phyloP scores from a whole-genome alignment of 2,329 filamentous ascomycete genomes.

The Stemphylium beticola region DNA sequence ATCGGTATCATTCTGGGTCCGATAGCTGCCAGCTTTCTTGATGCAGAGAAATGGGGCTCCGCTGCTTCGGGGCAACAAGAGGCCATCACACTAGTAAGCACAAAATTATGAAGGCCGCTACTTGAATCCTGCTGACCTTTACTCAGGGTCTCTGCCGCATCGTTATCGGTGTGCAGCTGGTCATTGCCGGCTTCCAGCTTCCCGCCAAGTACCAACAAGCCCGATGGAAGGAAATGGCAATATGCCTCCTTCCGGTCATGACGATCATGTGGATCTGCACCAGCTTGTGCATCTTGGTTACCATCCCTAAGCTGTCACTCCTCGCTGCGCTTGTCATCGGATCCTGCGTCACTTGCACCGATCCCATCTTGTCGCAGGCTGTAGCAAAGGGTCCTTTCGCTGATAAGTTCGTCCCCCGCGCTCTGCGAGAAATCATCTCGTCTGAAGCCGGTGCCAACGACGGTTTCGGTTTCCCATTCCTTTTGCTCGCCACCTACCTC shows the following conservation, averaged over 20 bases:
- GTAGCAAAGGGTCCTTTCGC: constrained; percentile 68
- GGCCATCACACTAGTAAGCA: constrained; percentile 51
- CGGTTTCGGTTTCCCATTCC: constrained; percentile 67
- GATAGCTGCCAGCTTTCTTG: constrained; percentile 60
- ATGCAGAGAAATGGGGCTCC: constrained; percentile 50
- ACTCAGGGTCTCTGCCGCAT: constrained; percentile 60
- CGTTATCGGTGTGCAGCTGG: constrained; percentile 67
- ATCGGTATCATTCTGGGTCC: constrained; percentile 63
- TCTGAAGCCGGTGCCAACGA: constrained; percentile 68
- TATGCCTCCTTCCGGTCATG: constrained; percentile 66
- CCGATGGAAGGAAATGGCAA: constrained; percentile 60
- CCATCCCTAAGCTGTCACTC: constrained; percentile 61
- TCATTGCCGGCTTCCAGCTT: constrained; percentile 68
- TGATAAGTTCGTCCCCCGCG: constrained; percentile 65
- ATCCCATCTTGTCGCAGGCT: constrained; percentile 67
- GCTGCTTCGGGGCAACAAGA: constrained; percentile 42
- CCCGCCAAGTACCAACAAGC: constrained; percentile 61
- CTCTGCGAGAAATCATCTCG: constrained; percentile 66
- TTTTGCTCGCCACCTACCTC: constrained; percentile 62
- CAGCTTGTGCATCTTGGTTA: constrained; percentile 61
- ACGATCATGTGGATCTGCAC: constrained; percentile 67
- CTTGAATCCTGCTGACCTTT: background rate
- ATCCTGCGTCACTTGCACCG: constrained; percentile 67
- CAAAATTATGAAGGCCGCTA: background rate
- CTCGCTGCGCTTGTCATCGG: constrained; percentile 61